Conservation (phyloP, 176 grass and related monocot species). For the Alopecurus myosuroides region DNA sequence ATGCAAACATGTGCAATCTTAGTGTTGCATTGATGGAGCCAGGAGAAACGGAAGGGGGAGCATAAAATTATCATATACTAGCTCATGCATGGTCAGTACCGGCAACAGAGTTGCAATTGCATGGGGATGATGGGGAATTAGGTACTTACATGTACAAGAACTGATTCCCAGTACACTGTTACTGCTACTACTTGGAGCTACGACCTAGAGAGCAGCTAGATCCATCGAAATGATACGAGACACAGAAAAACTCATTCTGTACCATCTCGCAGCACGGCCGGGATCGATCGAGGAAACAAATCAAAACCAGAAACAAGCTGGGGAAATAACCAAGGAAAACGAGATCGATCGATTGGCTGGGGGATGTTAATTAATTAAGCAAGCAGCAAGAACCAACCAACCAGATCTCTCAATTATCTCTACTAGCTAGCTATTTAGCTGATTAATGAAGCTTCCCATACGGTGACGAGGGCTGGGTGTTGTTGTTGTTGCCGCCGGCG, state of each 20-base stretch:
- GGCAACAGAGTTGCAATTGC: conserved; percentile 38
- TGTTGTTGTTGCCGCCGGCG: no score
- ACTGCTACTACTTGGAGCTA: conserved; percentile 16
- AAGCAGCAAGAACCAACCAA: conserved; percentile 23
- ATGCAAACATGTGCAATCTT: conserved; percentile 8
- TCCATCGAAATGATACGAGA: conserved; percentile 27
- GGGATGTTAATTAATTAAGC: conserved; percentile 41
- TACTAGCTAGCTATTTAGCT: conserved; percentile 26
- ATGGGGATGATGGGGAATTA: conserved; percentile 26
- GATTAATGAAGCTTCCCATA: conserved; percentile 15
- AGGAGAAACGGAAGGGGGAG: neutral
- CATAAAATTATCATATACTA: conserved; percentile 58
- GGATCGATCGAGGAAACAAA: neutral
- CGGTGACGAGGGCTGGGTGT: no score
- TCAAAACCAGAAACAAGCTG: conserved; percentile 27
- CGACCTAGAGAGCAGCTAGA: conserved; percentile 1
- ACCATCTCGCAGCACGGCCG: conserved; percentile 37
- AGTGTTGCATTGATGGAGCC: conserved; percentile 24
- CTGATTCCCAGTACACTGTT: conserved; percentile 20
- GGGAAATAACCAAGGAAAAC: neutral
- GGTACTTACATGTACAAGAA: conserved; percentile 49
- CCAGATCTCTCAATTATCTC: conserved; percentile 33
- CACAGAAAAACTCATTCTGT: conserved; percentile 20
- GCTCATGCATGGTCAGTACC: conserved; percentile 29
- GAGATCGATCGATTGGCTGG: neutral